Evolutionary conservation across 2,329 filamentous ascomycete species (phyloP), one percentile per base, ranked within the genome.

Genomic region (Lecanicillium sp.): DNA sequence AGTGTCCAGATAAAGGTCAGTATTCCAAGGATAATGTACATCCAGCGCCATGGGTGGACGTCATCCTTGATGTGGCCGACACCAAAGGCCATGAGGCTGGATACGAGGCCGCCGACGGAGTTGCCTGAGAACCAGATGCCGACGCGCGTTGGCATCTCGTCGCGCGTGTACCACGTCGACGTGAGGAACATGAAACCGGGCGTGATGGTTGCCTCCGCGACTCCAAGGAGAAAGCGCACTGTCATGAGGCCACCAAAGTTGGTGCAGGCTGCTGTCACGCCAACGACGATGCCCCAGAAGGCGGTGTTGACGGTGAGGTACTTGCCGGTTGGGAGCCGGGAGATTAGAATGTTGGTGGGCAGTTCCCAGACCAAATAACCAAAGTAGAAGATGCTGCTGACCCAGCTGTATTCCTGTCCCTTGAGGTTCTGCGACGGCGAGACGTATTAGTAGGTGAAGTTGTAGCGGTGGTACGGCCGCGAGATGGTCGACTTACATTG

Each of bases 321-420:
- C 43, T 68, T 71, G 4, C 62, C 69, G 2, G 67, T 52, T 0
- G 68, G 70, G 11, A 74, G 49, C 3, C 62, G 62, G 27, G 69
- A 61, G 14, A 75, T 56, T 10, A 75, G 54, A 2, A 70, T 47
- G 0, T 68, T 68, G 1, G 68, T 69, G 1, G 71, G 67, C 46
- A 71, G 73, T 14, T 68, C 64, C 52, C 67, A 71, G 9, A 62
- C 53, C 3, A 76, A 60, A 50, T 73, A 72, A n/a, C 61, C 61
- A 12, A 65, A 44, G 47, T 65, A 65, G 36, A 65, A 58, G 33
- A 62, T 50, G 30, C 59, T 60, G 22, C 58, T 53, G 14, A 87
- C 64, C 83, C 83, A 87, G 33, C 70, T 74, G 53, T 81, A 87
- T 62, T 85, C 56, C 36, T 59, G 52, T 34, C 59, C 64, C 34